Conservation (phyloP, 257 asterid genomes). For the Plectranthus barbatus region DNA sequence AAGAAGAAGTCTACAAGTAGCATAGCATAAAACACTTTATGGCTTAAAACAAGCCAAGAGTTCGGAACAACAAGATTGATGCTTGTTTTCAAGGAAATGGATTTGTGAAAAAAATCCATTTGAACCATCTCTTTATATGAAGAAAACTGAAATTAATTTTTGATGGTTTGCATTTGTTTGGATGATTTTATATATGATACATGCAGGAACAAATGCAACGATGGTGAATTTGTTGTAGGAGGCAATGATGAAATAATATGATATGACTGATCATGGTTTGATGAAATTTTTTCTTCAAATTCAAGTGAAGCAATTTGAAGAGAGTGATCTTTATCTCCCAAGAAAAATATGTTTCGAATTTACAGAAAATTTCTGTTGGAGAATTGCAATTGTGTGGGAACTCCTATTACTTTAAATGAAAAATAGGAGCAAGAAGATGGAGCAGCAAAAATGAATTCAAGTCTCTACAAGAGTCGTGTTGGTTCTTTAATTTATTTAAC, state of each 20-base stretch:
- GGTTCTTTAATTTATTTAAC: neutral
- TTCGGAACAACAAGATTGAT: neutral
- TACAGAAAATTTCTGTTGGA: neutral
- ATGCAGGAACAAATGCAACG: neutral
- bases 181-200: neutral
- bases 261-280: neutral
- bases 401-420: neutral
- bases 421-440: neutral
- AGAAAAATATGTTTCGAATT: neutral
- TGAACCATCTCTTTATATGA: constrained; percentile 6
- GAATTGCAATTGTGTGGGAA: neutral
- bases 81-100: neutral
- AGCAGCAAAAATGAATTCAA: neutral
- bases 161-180: neutral
- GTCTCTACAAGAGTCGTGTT: neutral
- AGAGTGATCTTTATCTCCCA: neutral
- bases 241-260: neutral
- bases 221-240: neutral
- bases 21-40: neutral
- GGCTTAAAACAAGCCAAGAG: neutral
- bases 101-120: constrained; percentile 1
- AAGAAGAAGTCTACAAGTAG: neutral
- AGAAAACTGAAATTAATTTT: neutral
- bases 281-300: neutral
- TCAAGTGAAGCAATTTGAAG: neutral